These are phyloP conservation scores for Phytophthora megakarya DNA, from an alignment of 352 stramenopile genomes.

Conservation along the genomic window DNA sequence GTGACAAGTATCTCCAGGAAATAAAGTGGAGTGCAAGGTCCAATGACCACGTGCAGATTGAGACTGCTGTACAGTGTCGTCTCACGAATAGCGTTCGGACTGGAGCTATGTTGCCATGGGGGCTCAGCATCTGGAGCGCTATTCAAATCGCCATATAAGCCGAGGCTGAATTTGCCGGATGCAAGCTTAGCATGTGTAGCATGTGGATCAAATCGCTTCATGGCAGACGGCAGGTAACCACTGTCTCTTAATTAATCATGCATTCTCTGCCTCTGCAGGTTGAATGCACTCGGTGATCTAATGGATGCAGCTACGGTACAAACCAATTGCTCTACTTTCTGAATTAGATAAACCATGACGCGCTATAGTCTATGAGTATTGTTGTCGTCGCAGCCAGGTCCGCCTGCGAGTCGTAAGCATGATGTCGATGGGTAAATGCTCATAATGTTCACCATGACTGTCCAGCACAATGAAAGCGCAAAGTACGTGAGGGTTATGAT, in stretches of 20 bases:
- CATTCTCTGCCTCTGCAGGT: slow-evolving; percentile 1
- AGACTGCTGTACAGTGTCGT: slow-evolving; percentile 7
- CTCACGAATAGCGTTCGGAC: slow-evolving; percentile 3
- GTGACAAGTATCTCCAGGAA: slow-evolving; percentile 16
- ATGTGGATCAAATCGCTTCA: slow-evolving; percentile 21
- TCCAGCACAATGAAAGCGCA: slow-evolving; percentile 22
- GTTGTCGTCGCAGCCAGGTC: slow-evolving; percentile 19
- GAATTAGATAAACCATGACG: not conserved
- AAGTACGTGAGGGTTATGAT: slow-evolving; percentile 44
- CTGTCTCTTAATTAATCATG: no score
- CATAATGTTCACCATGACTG: slow-evolving; percentile 37
- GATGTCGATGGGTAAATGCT: slow-evolving; percentile 40
- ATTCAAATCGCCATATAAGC: slow-evolving; percentile 1
- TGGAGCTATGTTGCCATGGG: slow-evolving; percentile 14
- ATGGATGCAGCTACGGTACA: not conserved
- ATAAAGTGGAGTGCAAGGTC: slow-evolving; percentile 15
- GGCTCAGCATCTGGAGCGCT: slow-evolving; percentile 8
- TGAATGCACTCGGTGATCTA: not conserved
- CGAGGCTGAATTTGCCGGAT: slow-evolving; percentile 4
- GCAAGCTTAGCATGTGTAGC: slow-evolving; percentile 1
- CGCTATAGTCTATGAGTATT: slow-evolving; percentile 12
- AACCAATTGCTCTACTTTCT: not conserved
- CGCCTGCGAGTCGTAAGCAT: slow-evolving; percentile 27
- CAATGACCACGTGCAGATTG: slow-evolving; percentile 2
- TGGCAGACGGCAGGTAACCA: not conserved